These are phyloP conservation scores for Rhinocladiella similis DNA, from an alignment of 2,329 filamentous ascomycete species.

Conservation along the genomic window DNA sequence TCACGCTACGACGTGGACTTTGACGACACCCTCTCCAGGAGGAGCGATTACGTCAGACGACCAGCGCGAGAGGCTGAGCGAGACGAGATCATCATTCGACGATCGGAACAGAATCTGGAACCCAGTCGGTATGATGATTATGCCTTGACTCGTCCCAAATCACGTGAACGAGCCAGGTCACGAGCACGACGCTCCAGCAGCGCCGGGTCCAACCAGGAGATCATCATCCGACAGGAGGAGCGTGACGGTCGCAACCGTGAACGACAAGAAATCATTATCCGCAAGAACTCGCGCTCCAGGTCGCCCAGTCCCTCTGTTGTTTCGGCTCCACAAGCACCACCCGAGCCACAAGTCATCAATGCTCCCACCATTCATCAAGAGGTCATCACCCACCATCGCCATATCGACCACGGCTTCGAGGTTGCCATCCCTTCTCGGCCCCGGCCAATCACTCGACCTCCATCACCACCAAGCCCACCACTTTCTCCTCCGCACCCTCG, in stretches of 20 bases:
- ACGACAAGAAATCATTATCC: constrained; percentile 39
- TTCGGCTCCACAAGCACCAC: constrained; percentile 53
- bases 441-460: constrained; percentile 31
- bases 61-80: constrained; percentile 17
- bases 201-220: constrained; percentile 34
- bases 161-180: constrained; percentile 30
- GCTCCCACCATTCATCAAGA: constrained; percentile 83
- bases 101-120: constrained; percentile 35
- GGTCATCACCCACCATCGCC: constrained; percentile 83
- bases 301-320: constrained; percentile 31
- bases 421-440: constrained; percentile 37
- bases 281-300: constrained; percentile 35
- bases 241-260: constrained; percentile 34
- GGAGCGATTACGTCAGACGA: constrained; percentile 31
- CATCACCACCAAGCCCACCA: constrained; percentile 42
- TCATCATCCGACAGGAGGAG: constrained; percentile 43
- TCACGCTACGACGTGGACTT: constrained; percentile 19
- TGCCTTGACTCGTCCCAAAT: constrained; percentile 29
- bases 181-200: constrained; percentile 28
- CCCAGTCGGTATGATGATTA: constrained; percentile 26
- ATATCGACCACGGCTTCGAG: constrained; percentile 75
- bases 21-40: constrained; percentile 14
- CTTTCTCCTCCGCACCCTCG: constrained; percentile 33
- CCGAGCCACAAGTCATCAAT: constrained; percentile 64
- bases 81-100: constrained; percentile 39